These are phyloP conservation scores for Phytophthora ramorum DNA, from an alignment of 352 stramenopile genomes.

Conservation along the genomic window DNA sequence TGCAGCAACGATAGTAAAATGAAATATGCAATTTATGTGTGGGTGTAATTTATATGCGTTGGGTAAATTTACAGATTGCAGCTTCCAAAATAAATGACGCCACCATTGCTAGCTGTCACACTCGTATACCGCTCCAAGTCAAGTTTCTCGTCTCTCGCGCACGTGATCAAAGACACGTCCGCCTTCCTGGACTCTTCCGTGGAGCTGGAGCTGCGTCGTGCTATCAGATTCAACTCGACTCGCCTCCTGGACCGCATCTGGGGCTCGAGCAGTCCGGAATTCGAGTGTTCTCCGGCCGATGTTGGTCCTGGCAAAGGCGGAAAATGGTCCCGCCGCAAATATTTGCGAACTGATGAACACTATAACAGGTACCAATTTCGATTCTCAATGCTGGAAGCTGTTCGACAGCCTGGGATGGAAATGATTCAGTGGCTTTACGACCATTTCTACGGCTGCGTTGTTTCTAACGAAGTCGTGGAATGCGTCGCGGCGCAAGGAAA, in stretches of 20 bases:
- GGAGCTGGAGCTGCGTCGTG: neutral
- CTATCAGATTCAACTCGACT: neutral
- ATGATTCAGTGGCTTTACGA: neutral
- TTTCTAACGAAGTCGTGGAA: neutral
- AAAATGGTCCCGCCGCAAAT: neutral
- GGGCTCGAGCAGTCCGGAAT: neutral
- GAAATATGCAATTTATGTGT: neutral
- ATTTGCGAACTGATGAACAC: neutral
- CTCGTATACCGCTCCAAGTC: slow-evolving; percentile 1
- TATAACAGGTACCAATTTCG: neutral
- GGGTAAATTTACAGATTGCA: neutral
- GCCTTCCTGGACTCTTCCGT: slow-evolving; percentile 4
- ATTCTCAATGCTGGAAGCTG: neutral
- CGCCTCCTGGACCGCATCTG: neutral
- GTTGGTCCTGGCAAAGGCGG: neutral
- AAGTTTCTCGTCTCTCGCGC: neutral
- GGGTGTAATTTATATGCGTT: neutral
- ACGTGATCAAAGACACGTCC: neutral
- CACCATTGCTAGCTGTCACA: neutral
- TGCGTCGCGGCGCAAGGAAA: neutral
- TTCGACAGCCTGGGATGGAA: neutral
- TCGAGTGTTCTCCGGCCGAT: neutral
- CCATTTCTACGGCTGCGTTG: neutral
- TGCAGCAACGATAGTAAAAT: too few relatives aligned
- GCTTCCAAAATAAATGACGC: neutral